phyloP scores from a whole-genome alignment of 495 filamentous ascomycete species.

The Penicillium cataractarum region DNA sequence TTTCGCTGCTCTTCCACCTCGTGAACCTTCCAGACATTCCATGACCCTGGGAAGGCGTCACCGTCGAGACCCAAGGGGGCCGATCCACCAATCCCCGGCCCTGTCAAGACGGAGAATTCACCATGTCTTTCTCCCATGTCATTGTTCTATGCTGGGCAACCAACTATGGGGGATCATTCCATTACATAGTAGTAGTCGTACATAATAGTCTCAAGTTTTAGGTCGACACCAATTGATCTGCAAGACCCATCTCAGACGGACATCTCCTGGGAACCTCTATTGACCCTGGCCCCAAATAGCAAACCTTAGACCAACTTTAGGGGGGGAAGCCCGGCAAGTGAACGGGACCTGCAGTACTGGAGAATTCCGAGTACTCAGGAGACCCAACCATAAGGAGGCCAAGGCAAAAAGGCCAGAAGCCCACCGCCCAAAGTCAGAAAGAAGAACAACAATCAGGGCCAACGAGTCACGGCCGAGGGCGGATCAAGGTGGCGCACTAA shows the following conservation, averaged over 20 bases:
- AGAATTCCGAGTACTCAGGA: conserved; percentile 8
- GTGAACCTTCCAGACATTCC: conserved; percentile 41
- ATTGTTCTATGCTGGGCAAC: background rate
- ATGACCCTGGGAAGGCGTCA: conserved; percentile 26
- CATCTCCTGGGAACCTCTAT: background rate
- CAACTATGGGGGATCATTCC: background rate
- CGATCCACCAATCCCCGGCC: background rate
- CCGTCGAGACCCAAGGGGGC: conserved; percentile 1
- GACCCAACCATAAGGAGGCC: background rate
- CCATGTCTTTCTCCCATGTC: background rate
- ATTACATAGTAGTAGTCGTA: background rate
- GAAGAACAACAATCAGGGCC: background rate
- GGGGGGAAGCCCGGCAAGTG: background rate
- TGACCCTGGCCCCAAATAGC: background rate
- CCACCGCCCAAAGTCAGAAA: background rate
- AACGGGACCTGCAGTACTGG: conserved; percentile 9
- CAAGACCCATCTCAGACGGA: conserved; percentile 1
- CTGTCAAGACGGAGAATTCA: background rate
- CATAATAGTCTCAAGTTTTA: background rate
- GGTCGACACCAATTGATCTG: background rate
- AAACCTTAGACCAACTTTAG: background rate
- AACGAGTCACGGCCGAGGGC: conserved; percentile 32
- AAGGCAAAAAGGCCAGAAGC: background rate
- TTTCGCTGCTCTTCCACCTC: conserved; percentile 14
- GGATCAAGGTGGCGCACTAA: conserved; percentile 42